Base-by-base conservation (phyloP, 768 basidiomycete genomes). In the Imleria badia region DNA sequence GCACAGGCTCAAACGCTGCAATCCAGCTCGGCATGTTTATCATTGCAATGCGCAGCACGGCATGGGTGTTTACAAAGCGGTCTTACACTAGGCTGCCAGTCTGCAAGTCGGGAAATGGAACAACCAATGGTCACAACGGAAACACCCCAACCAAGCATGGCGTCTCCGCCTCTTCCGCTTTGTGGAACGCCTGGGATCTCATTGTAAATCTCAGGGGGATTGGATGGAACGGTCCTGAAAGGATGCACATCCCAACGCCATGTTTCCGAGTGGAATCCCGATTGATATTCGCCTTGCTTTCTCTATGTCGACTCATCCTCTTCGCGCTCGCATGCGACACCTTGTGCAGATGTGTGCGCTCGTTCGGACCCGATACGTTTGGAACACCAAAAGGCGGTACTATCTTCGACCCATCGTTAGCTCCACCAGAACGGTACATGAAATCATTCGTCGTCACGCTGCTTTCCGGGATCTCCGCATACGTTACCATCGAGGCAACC, bases 361-460 rank as follows among this genome's bases (percentile, higher is more conserved):
- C 47, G 0, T 73, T 83, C 45, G 71, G 72, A 15, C 78, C 78
- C 3, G 60, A 67, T 6, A 75, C 77, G 3, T 67, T 82, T 61
- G 66, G 68, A 33, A 59, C 62, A 14, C 56, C 64, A 7, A 35
- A 59, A 5, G 76, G 75, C 14, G 74, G 72, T 7, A 60, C 71
- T 14, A 74, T 81, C 56, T 76, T 73, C 42, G 72, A 73, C 50
- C 51, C 71, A 8, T 66, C 67, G 41, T 56, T 75, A 11, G 58
- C 69, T 13, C 61, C 62, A 14, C 33, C 76, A 64, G 46, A 56
- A 51, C 70, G 72, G 29, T 78, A 75, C 62, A 48, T 51, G n/a
- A 78, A 75, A 40, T 80, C 84, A 1, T 73, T 70, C 22, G 31
- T 74, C 39, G 67, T 85, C 36, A 73, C 79, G 33, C 44, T 75